Percentiles rank a stretch among this genome's conserved stretches.
These are phyloP conservation scores for Stachybotrys echinatus DNA, from an alignment of 2,329 filamentous ascomycete species.

Conservation along the genomic window DNA sequence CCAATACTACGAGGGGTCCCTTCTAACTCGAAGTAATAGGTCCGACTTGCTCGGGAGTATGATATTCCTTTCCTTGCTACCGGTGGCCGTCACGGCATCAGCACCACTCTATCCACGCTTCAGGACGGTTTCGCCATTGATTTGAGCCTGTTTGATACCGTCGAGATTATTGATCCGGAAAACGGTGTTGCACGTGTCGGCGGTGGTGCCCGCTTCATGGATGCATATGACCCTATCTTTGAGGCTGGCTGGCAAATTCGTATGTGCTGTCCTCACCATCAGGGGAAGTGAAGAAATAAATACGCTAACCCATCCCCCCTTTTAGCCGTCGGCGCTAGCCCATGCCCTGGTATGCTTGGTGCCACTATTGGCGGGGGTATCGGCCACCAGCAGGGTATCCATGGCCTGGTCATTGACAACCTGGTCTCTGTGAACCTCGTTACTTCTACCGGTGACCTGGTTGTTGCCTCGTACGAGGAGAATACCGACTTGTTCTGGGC, in stretches of 20 bases:
- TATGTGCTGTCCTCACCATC: not conserved
- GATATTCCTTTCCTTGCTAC: not conserved
- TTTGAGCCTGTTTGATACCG: not conserved
- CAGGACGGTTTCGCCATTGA: not conserved
- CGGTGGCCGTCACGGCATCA: not conserved
- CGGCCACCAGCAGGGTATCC: not conserved
- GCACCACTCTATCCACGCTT: not conserved
- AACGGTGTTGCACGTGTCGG: not conserved
- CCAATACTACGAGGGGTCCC: not conserved
- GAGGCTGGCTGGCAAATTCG: not conserved
- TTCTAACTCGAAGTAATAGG: not conserved
- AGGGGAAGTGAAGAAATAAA: no score
- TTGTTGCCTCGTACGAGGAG: not conserved
- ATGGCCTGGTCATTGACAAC: not conserved
- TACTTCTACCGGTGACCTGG: not conserved
- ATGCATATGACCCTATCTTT: not conserved
- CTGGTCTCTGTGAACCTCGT: not conserved
- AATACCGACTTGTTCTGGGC: constrained; percentile 40
- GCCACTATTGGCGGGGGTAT: not conserved
- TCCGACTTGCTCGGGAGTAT: not conserved
- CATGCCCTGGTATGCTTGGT: not conserved
- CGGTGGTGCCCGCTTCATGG: not conserved
- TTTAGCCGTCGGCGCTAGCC: not conserved
- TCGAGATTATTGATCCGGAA: not conserved
- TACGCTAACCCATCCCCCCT: not conserved